phyloP scores from a whole-genome alignment of 352 stramenopile genomes.

The Globisporangium sylvaticum region DNA sequence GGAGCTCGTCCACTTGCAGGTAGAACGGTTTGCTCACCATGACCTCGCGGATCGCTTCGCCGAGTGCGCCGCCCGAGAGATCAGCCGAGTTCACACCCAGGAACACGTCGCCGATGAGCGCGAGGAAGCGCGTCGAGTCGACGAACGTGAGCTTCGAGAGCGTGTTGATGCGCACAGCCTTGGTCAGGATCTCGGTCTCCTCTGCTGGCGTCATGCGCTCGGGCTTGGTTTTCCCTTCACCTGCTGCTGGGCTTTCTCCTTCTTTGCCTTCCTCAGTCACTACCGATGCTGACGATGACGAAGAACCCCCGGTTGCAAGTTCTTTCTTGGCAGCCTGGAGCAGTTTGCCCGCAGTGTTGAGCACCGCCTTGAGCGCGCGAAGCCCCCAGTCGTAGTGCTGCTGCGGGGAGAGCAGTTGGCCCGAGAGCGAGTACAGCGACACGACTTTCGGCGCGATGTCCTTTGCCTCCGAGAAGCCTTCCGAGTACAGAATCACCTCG shows the following conservation, averaged over 20 bases:
- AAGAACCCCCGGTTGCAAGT: conserved; percentile 16
- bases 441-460: conserved; percentile 90
- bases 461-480: conserved; percentile 90
- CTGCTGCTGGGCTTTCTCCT: neutral
- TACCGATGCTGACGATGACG: neutral
- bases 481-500: conserved; percentile 90
- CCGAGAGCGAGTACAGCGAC: conserved; percentile 87
- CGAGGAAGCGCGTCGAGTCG: conserved; percentile 88
- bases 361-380: conserved; percentile 91
- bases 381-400: conserved; percentile 95
- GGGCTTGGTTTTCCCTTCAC: neutral
- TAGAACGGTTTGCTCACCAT: conserved; percentile 89
- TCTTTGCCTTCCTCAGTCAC: conserved; percentile 16
- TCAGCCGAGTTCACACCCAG: conserved; percentile 83
- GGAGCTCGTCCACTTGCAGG: conserved; percentile 84
- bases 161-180: conserved; percentile 94
- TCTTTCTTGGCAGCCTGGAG: conserved; percentile 82
- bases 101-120: conserved; percentile 93
- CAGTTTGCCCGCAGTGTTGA: conserved; percentile 92
- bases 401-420: conserved; percentile 84
- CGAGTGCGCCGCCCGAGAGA: conserved; percentile 75
- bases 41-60: conserved; percentile 84
- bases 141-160: conserved; percentile 94
- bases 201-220: conserved; percentile 53
- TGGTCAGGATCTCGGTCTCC: conserved; percentile 93